Base-by-base conservation (phyloP, 768 basidiomycete species). In the Suillus paluster region DNA sequence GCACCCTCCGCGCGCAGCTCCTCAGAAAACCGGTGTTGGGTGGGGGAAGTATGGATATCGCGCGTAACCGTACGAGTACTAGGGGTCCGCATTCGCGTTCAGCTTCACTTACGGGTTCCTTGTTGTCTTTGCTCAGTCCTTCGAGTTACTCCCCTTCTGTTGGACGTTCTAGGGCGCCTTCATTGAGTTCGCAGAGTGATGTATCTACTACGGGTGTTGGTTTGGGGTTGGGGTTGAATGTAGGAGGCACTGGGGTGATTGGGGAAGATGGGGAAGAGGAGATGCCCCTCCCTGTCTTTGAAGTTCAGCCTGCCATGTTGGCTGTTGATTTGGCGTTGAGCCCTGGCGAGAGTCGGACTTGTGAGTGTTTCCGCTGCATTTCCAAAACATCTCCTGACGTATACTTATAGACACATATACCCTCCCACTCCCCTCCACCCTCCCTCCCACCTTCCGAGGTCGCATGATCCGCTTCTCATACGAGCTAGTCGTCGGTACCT, bases 361-460 rank as follows among this genome's bases (percentile, higher is more conserved):
- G 95, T 96, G 71, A 69, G 74, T 44, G 9, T 10, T 23, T 23
- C 21, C 15, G 27, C 19, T 5, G 50, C 6, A 23, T 11, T 54
- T 50, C 9, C 19, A 11, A 2, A 8, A 9, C 33, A 8, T 11
- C 0, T 14, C 15, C 30, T 64, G 17, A 52, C 53, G 30, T 63
- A 41, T 25, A 60, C 34, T 21, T 15, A 17, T 48, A 98, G 96
- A 92, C 73, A 88, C 88, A 1, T 99, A 97, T 73, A 84, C 84
- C 1, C 76, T 96, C 14, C 75, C 78, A 1, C 78, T 99, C 1
- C 97, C 97, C 0, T 80, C 85, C 12, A 85, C 86, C 60, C 79
- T 99, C 0, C 97, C 97, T 2, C 97, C 97, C 0, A 94, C 95
- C 0, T 97, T 92, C 77, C 84, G 86, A 50, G 97, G 97, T 3